phyloP scores from a whole-genome alignment of 164 flowering plant genomes.

The Nymphaea thermarum region DNA sequence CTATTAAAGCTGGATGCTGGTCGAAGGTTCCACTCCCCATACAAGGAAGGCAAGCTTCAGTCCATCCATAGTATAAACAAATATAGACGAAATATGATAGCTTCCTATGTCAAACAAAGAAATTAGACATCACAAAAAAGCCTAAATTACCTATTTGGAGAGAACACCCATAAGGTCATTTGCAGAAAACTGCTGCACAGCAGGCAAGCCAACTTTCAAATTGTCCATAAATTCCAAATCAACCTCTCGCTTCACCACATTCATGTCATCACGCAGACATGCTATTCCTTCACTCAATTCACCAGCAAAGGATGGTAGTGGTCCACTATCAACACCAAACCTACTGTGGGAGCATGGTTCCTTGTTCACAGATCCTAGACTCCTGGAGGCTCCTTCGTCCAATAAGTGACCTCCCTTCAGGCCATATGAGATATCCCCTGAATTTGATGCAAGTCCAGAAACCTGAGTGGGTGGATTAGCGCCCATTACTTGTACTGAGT shows the following conservation, averaged over 20 bases:
- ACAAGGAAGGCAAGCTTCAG: no score
- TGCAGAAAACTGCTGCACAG: conserved; percentile 24
- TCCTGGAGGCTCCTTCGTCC: conserved; percentile 29
- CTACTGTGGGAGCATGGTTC: conserved; percentile 41
- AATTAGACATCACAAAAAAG: no score
- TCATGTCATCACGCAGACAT: conserved; percentile 14
- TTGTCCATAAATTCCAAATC: conserved; percentile 26
- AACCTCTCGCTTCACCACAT: conserved; percentile 47
- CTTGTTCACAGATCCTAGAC: conserved; percentile 41
- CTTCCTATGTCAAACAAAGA: no score
- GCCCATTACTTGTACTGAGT: conserved; percentile 12
- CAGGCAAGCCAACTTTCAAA: conserved; percentile 25
- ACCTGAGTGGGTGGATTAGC: conserved; percentile 17
- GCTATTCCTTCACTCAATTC: conserved; percentile 18
- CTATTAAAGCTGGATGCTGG: no score
- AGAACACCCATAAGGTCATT: conserved; percentile 56
- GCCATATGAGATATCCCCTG: conserved; percentile 20
- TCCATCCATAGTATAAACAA: no score
- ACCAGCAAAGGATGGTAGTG: conserved; percentile 8
- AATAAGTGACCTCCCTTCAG: conserved; percentile 13
- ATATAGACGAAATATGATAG: no score
- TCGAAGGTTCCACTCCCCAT: no score
- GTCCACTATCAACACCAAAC: conserved; percentile 52
- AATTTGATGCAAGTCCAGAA: conserved; percentile 21
- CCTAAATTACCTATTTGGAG: conserved; percentile 42